A percentile compares a stretch with the other conserved stretches of the same genome.
These are phyloP conservation scores for Pseudocohnilembus persalinus DNA, from an alignment of 169 alveolate genomes.

Conservation along the genomic window DNA sequence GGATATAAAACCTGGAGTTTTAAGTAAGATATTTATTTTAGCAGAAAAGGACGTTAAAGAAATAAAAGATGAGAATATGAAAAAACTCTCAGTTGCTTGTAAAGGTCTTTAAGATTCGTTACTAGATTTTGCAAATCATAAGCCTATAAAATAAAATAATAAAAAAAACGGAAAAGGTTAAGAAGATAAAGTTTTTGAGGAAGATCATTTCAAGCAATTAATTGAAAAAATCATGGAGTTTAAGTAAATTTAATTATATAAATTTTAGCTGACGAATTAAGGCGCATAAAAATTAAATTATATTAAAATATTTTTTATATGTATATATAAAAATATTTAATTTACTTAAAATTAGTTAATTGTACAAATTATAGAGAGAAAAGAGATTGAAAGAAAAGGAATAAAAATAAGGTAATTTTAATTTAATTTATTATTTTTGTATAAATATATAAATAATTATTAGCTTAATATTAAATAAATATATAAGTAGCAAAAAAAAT, in stretches of 20 bases:
- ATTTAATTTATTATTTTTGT: neutral
- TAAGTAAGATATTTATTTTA: conserved; percentile 41
- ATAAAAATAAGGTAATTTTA: conserved; percentile 3
- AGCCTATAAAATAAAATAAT: conserved; percentile 23
- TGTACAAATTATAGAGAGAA: conserved; percentile 15
- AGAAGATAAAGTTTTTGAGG: conserved; percentile 29
- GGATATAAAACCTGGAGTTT: conserved; percentile 50
- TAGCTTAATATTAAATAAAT: neutral
- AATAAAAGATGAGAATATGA: conserved; percentile 45
- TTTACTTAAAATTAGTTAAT: neutral
- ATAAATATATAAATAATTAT: neutral
- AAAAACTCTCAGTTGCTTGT: conserved; percentile 39
- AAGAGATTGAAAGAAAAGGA: conserved; percentile 6
- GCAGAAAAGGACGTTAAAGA: conserved; percentile 42
- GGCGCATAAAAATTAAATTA: no score
- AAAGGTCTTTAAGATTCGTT: conserved; percentile 45
- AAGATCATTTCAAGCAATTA: conserved; percentile 24
- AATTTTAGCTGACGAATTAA: neutral
- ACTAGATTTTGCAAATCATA: conserved; percentile 43
- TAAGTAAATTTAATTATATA: conserved; percentile 35
- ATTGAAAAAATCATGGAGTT: conserved; percentile 49
- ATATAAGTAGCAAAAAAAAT: neutral
- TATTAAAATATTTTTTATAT: neutral
- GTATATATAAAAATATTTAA: neutral
- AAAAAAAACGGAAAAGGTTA: conserved; percentile 13